Evolutionary conservation across 352 stramenopile genomes (phyloP).

Genomic region (Phytopythium litorale): DNA sequence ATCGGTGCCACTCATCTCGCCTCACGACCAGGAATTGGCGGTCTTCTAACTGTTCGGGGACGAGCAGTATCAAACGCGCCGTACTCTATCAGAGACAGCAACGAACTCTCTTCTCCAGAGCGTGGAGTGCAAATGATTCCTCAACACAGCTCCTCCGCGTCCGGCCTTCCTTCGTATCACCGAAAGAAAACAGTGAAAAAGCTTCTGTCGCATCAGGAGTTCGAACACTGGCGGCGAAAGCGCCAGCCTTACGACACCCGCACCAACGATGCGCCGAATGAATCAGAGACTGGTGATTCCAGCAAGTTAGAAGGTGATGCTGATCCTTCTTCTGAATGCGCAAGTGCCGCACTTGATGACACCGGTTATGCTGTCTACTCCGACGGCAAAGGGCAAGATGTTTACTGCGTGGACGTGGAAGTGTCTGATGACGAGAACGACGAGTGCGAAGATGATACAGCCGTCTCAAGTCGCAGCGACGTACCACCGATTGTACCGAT

Average conservation of each 20-base stretch:
- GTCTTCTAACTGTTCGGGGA: background rate
- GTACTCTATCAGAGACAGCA: background rate
- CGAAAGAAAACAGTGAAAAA: slow-evolving; percentile 37
- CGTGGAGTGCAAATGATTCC: no score
- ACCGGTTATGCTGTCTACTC: slow-evolving; percentile 9
- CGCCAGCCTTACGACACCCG: background rate
- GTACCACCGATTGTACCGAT: background rate
- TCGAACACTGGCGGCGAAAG: slow-evolving; percentile 9
- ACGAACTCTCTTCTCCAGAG: background rate
- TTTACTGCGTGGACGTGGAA: slow-evolving; percentile 26
- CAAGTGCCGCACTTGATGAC: background rate
- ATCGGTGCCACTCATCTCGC: background rate
- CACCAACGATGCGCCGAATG: background rate
- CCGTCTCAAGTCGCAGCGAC: background rate
- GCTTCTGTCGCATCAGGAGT: slow-evolving; percentile 33
- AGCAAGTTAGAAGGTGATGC: background rate
- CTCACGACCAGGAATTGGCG: background rate
- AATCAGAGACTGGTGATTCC: background rate
- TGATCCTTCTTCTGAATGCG: background rate
- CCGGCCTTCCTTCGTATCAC: slow-evolving; percentile 7
- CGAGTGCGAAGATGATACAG: background rate
- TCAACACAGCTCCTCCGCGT: background rate
- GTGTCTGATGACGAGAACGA: slow-evolving; percentile 16
- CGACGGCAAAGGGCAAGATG: slow-evolving; percentile 17
- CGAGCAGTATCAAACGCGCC: slow-evolving; percentile 3